Conservation (phyloP, 2,329 filamentous ascomycete species). For the Epichloe festucae region DNA sequence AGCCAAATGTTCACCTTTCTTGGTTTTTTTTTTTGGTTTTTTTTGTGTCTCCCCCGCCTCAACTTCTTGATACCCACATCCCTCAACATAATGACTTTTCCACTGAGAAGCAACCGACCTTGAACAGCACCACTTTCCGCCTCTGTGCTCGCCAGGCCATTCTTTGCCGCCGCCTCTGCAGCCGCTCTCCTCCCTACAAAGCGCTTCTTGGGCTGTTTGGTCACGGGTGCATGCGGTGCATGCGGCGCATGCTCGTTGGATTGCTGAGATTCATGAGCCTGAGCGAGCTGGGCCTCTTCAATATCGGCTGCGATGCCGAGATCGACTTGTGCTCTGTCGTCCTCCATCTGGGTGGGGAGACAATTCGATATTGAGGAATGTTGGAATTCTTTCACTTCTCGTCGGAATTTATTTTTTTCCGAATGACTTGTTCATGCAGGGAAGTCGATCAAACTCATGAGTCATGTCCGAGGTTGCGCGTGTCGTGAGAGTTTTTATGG, state of each 20-base stretch:
- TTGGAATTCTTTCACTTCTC: background rate
- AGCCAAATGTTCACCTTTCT: background rate
- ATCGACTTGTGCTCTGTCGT: constrained; percentile 58
- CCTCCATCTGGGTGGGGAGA: constrained; percentile 45
- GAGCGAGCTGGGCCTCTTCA: constrained; percentile 32
- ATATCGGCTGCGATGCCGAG: constrained; percentile 57
- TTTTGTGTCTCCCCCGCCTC: background rate
- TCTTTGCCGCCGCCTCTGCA: constrained; percentile 42
- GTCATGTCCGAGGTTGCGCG: background rate
- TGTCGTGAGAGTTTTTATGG: constrained; percentile 1
- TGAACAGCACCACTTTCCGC: constrained; percentile 22
- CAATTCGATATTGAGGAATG: background rate
- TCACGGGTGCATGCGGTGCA: constrained; percentile 11
- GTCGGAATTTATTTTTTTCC: background rate
- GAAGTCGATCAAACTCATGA: background rate
- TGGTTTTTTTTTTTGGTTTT: background rate
- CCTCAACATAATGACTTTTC: background rate
- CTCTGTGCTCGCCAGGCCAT: constrained; percentile 14
- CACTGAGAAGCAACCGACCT: constrained; percentile 33
- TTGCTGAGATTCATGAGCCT: constrained; percentile 13
- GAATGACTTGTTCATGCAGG: background rate
- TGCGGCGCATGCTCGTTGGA: constrained; percentile 3
- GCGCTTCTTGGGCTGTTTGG: constrained; percentile 73
- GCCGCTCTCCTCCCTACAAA: constrained; percentile 79
- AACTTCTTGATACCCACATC: background rate